Conservation (phyloP, 2,329 filamentous ascomycete genomes). For the Colletotrichum neosansevieriae region DNA sequence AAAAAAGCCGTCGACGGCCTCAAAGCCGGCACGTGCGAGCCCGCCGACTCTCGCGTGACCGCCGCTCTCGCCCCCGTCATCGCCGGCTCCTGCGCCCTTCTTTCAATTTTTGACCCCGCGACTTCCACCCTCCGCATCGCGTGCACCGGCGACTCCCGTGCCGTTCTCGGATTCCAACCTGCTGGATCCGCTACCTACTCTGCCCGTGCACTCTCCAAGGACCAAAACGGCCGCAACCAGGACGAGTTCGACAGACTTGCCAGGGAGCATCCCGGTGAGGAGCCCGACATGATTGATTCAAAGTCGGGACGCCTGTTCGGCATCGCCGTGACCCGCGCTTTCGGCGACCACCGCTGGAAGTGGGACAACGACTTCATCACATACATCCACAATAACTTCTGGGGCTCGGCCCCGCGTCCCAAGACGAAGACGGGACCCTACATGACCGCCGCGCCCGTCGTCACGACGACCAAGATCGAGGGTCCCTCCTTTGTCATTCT, state of each 20-base stretch:
- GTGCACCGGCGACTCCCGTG: conserved; percentile 75
- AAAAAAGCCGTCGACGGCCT: conserved; percentile 46
- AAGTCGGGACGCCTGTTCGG: conserved; percentile 72
- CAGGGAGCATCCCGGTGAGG: conserved; percentile 72
- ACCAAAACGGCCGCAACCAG: conserved; percentile 75
- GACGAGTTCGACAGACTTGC: conserved; percentile 68
- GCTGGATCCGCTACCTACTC: conserved; percentile 58
- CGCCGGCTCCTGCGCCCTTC: conserved; percentile 72
- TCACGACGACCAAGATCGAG: conserved; percentile 67
- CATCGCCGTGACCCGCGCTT: conserved; percentile 71
- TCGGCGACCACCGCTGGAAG: conserved; percentile 78
- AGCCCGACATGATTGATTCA: conserved; percentile 60
- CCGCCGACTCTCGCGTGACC: conserved; percentile 27
- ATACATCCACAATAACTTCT: conserved; percentile 50
- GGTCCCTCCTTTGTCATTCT: conserved; percentile 70
- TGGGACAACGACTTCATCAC: conserved; percentile 57
- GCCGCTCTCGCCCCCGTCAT: conserved; percentile 50
- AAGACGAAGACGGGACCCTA: conserved; percentile 71
- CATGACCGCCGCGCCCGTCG: conserved; percentile 74
- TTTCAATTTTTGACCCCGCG: conserved; percentile 70
- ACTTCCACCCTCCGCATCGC: conserved; percentile 70
- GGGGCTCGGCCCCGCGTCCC: conserved; percentile 59
- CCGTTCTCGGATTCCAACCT: conserved; percentile 67
- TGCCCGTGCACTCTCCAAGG: conserved; percentile 67
- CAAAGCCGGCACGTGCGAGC: conserved; percentile 44